Evolutionary conservation across 1,284 basidiomycete species (phyloP).

Genomic region (Puccinia brachypodii): DNA sequence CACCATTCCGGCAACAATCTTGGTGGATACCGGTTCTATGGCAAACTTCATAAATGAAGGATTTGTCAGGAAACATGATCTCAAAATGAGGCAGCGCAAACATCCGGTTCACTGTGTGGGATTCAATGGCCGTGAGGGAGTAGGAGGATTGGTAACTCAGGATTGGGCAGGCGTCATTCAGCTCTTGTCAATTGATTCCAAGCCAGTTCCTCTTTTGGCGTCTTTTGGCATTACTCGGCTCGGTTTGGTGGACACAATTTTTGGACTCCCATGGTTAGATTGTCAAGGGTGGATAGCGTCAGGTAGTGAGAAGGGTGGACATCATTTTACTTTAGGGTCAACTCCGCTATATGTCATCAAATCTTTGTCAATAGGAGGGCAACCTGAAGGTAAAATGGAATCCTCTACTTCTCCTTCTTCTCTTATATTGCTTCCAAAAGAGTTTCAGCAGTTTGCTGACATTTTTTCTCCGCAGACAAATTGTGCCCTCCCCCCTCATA

Average conservation of each 20-base stretch:
- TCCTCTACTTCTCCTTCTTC: too few relatives aligned
- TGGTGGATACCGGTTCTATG: not conserved
- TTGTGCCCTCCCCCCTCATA: not conserved
- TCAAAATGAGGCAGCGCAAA: not conserved
- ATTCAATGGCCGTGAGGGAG: not conserved
- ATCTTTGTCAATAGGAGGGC: not conserved
- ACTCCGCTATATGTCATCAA: not conserved
- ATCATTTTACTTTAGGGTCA: not conserved
- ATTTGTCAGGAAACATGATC: not conserved
- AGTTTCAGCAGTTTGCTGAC: not conserved
- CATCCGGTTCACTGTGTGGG: not conserved
- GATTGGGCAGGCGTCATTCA: not conserved
- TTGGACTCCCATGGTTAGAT: constrained; percentile 34
- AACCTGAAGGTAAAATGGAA: not conserved
- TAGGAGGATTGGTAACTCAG: not conserved
- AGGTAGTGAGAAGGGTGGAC: not conserved
- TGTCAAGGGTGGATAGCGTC: not conserved
- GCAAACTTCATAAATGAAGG: constrained; percentile 1
- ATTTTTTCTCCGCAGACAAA: not conserved
- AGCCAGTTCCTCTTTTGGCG: not conserved
- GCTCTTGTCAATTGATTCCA: not conserved
- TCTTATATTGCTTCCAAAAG: not conserved
- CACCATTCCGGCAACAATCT: not conserved
- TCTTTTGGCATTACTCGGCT: constrained; percentile 8
- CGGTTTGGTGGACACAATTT: constrained; percentile 20